Evolutionary conservation across 805 yeast species (phyloP).

Genomic region (Metschnikowia aberdeeniae): DNA sequence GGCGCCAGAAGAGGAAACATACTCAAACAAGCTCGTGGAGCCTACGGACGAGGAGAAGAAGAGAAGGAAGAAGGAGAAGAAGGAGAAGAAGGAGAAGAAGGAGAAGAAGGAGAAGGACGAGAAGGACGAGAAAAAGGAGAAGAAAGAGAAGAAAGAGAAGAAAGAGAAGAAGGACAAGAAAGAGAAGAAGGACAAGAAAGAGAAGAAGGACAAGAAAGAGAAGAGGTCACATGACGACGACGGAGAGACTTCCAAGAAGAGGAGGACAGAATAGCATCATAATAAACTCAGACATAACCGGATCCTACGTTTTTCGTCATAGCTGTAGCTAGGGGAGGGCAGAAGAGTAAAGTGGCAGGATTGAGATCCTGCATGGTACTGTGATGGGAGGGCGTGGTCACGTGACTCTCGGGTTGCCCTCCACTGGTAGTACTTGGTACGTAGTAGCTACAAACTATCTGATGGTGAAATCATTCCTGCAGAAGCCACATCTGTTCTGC

Average conservation of each 20-base stretch:
- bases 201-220: slow-evolving; percentile 23
- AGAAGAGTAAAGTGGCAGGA: too few species aligned
- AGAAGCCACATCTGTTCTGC: too few species aligned
- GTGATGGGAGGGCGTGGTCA: too few species aligned
- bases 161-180: slow-evolving; percentile 17
- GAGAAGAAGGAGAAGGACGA: slow-evolving; percentile 23
- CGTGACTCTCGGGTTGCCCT: too few species aligned
- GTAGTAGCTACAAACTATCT: too few species aligned
- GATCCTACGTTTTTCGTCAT: slow-evolving; percentile 24
- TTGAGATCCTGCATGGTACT: too few species aligned
- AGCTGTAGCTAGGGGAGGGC: slow-evolving; percentile 14
- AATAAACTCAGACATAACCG: neutral
- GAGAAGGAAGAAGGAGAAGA: slow-evolving; percentile 24
- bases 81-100: slow-evolving; percentile 19
- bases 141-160: slow-evolving; percentile 10
- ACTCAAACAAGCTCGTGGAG: slow-evolving; percentile 38
- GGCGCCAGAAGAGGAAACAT: slow-evolving; percentile 77
- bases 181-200: slow-evolving; percentile 22
- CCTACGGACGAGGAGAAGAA: slow-evolving; percentile 15
- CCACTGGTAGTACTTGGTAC: too few species aligned
- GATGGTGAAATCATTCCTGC: too few species aligned
- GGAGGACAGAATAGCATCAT: slow-evolving; percentile 3
- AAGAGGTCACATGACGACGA: slow-evolving; percentile 18
- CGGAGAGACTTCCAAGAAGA: slow-evolving; percentile 4
- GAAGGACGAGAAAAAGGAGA: slow-evolving; percentile 20